Evolutionary conservation across 441 rosid species (phyloP), one percentile per base, ranked within the genome.

Genomic region (Biscutella laevigata): DNA sequence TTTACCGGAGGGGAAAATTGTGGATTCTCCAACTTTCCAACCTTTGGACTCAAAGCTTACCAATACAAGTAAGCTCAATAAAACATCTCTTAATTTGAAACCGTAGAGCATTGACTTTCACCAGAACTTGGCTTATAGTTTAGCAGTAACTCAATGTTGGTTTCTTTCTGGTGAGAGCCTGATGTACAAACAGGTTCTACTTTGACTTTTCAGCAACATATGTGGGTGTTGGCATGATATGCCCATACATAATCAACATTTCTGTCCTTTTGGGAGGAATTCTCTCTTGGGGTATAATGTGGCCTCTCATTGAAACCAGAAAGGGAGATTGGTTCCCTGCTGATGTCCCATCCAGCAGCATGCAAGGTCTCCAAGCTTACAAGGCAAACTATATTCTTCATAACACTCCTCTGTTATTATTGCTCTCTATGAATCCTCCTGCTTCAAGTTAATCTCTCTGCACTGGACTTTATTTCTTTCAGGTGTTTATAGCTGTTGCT

Each of bases 221-320:
- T 54, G 88, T 90, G 24, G 95, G 98, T 42, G 96, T 81, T 8
- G 98, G 95, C 62, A 90, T 87, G 97, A 90, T 87, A 50, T 90
- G 96, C 57, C 95, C 96, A 12, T 80, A 90, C 73, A 74, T 90
- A 32, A 60, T 90, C 22, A 87, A 87, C 67, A 13, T 87, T 59
- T 90, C 98, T 7, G 65, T 83, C 43, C 71, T 90, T 41, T 59
- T 90, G 28, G 95, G 98, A 44, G 95, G 86, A 37, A 66, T 90
- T 11, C 76, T 90, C 53, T 90, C 98, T 2, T 90, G 98, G 98
- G 96, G 95, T 36, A 38, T 90, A 35, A 82, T 87, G 90, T 90
- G 95, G 95, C 98, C 98, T 66, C 75, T 90, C 21, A 90, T 87
- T 38, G 86, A 78, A 44, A 73, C 77, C 2, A 77, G 37, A 71